These are phyloP conservation scores for Yamadazyma sp. DNA, from an alignment of 1,139 yeast species.

Conservation along the genomic window DNA sequence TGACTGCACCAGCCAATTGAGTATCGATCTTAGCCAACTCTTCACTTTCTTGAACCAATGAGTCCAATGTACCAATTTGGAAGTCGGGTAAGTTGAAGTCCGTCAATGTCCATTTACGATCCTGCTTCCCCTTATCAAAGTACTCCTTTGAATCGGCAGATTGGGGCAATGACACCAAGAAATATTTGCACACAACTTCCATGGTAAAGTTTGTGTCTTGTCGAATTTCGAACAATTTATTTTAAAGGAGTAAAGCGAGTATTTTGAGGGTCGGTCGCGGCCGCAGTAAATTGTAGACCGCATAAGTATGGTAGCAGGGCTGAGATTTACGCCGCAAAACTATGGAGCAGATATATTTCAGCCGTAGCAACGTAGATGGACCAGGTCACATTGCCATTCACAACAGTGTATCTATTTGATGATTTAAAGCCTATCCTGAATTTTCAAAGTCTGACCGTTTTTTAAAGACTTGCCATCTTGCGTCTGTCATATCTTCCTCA, in stretches of 20 bases:
- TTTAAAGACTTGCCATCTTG: too few species aligned
- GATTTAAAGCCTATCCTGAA: too few species aligned
- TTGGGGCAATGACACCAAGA: slow-evolving; percentile 54
- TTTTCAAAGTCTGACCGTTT: too few species aligned
- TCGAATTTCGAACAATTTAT: neutral
- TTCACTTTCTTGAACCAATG: slow-evolving; percentile 86
- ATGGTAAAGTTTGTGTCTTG: slow-evolving; percentile 4
- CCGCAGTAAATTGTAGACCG: slow-evolving; percentile 4
- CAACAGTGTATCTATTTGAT: too few species aligned
- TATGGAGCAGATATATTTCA: too few species aligned
- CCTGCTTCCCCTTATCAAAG: slow-evolving; percentile 44
- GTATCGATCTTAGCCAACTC: slow-evolving; percentile 79
- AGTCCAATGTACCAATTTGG: slow-evolving; percentile 93
- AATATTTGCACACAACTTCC: slow-evolving; percentile 31
- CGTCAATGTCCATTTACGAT: slow-evolving; percentile 41
- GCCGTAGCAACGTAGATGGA: too few species aligned
- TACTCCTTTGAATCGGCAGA: slow-evolving; percentile 45
- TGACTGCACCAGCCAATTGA: slow-evolving; percentile 66
- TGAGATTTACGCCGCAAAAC: slow-evolving; percentile 1
- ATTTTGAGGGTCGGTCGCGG: slow-evolving; percentile 1
- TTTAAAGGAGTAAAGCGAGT: slow-evolving; percentile 10
- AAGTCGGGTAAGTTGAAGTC: slow-evolving; percentile 75
- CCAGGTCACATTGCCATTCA: too few species aligned
- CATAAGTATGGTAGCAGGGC: neutral
- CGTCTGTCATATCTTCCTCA: too few species aligned